A percentile compares a stretch with the other conserved stretches of the same genome.
phyloP scores from a whole-genome alignment of 163 green algal genomes.

The Scenedesmus sp. region DNA sequence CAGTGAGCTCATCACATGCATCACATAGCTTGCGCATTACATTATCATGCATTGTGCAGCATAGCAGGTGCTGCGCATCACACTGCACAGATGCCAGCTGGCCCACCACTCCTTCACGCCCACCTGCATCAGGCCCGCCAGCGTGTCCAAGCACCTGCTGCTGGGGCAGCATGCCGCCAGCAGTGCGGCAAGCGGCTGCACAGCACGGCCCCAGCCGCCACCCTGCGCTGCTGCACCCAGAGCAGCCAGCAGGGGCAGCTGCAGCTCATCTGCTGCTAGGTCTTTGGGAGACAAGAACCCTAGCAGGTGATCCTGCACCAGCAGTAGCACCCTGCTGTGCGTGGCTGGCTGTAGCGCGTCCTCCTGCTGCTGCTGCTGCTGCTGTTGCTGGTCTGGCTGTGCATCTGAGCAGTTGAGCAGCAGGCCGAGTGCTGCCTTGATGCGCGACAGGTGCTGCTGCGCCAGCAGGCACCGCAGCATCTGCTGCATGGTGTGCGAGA shows the following conservation, averaged over 20 bases:
- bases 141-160: slow-evolving; percentile 17
- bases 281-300: slow-evolving; percentile 15
- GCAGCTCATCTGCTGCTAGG: slow-evolving; percentile 35
- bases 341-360: background rate
- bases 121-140: background rate
- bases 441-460: slow-evolving; percentile 13
- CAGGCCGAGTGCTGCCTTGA: slow-evolving; percentile 33
- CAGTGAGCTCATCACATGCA: background rate
- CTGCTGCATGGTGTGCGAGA: slow-evolving; percentile 27
- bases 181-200: slow-evolving; percentile 12
- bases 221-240: background rate
- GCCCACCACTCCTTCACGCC: background rate
- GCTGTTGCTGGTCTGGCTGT: slow-evolving; percentile 19
- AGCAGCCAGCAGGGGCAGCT: slow-evolving; percentile 43
- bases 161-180: slow-evolving; percentile 24
- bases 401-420: slow-evolving; percentile 24
- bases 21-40: background rate
- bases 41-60: background rate
- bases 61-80: too few species aligned
- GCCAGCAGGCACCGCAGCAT: slow-evolving; percentile 31
- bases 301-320: slow-evolving; percentile 33
- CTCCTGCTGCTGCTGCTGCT: slow-evolving; percentile 5
- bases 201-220: background rate
- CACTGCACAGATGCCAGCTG: background rate
- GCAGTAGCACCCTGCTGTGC: slow-evolving; percentile 5